A percentile compares a stretch with the other conserved stretches of the same genome.
phyloP scores from a whole-genome alignment of 768 basidiomycete species.

The Lentinula detonsa region DNA sequence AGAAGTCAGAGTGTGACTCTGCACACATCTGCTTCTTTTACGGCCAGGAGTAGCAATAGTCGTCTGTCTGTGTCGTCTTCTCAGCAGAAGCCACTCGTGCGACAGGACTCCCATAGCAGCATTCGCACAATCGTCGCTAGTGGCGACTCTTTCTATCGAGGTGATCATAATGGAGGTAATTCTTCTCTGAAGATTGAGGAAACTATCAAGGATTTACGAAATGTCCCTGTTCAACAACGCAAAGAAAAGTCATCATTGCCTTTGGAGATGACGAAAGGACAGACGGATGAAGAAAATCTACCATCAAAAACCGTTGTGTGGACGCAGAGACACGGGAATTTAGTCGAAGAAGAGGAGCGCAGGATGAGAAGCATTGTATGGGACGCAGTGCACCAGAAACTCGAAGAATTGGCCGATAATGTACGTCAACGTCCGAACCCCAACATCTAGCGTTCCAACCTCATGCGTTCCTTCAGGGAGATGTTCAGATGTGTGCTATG shows the following conservation, averaged over 20 bases:
- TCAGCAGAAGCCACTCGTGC: constrained; percentile 21
- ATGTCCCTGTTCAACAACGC: constrained; percentile 15
- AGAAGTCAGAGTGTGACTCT: constrained; percentile 65
- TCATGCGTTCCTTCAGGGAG: constrained; percentile 43
- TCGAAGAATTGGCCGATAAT: constrained; percentile 61
- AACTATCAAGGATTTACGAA: constrained; percentile 20
- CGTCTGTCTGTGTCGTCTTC: constrained; percentile 25
- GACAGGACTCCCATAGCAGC: constrained; percentile 59
- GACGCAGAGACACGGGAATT: constrained; percentile 34
- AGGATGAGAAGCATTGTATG: constrained; percentile 50
- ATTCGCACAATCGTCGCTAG: constrained; percentile 64
- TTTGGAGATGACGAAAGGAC: constrained; percentile 22
- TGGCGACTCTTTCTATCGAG: constrained; percentile 30
- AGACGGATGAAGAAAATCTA: constrained; percentile 10
- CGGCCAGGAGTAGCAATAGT: constrained; percentile 39
- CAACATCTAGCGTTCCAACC: constrained; percentile 1
- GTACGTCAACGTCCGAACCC: constrained; percentile 24
- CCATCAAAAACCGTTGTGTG: constrained; percentile 2
- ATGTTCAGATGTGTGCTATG: constrained; percentile 78
- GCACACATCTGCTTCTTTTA: neutral
- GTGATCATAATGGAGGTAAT: constrained; percentile 19
- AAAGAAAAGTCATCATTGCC: constrained; percentile 22
- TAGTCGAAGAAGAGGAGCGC: constrained; percentile 44
- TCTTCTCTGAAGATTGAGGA: constrained; percentile 19
- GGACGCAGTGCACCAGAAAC: constrained; percentile 43